Percentiles rank a stretch among this genome's conserved stretches.
Conservation (phyloP, 257 asterid species). For the Solanum tacnaense region DNA sequence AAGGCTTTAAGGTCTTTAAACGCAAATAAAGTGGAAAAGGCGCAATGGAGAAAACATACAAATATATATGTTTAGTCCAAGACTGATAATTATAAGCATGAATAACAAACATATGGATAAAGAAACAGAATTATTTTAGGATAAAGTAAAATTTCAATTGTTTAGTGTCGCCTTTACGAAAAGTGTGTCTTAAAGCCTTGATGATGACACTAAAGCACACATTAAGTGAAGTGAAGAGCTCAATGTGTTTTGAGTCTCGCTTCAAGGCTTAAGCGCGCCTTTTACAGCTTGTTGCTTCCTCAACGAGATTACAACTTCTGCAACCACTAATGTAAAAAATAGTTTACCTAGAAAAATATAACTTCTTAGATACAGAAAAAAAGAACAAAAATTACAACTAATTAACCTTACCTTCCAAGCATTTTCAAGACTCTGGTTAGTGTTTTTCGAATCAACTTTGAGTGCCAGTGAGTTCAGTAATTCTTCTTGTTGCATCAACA, state of each 20-base stretch:
- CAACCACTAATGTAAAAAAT: background rate
- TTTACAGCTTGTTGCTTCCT: background rate
- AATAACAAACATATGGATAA: no score
- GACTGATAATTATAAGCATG: background rate
- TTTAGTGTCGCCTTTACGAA: background rate
- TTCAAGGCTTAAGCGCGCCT: background rate
- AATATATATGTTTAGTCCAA: background rate
- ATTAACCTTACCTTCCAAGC: background rate
- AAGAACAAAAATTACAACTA: background rate
- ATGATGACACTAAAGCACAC: background rate
- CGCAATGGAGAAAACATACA: background rate
- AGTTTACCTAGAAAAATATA: background rate
- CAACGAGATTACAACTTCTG: background rate
- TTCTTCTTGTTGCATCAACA: slow-evolving; percentile 6
- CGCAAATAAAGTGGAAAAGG: background rate
- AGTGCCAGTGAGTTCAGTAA: slow-evolving; percentile 3
- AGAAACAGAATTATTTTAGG: background rate
- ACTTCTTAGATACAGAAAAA: background rate
- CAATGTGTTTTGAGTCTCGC: background rate
- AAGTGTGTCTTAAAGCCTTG: background rate
- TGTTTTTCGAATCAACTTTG: background rate
- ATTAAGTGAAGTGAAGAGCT: background rate
- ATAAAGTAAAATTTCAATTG: background rate
- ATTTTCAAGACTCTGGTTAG: background rate
- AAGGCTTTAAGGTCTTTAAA: background rate